phyloP scores from a whole-genome alignment of 1,139 yeast genomes.

The Pichia sp. region DNA sequence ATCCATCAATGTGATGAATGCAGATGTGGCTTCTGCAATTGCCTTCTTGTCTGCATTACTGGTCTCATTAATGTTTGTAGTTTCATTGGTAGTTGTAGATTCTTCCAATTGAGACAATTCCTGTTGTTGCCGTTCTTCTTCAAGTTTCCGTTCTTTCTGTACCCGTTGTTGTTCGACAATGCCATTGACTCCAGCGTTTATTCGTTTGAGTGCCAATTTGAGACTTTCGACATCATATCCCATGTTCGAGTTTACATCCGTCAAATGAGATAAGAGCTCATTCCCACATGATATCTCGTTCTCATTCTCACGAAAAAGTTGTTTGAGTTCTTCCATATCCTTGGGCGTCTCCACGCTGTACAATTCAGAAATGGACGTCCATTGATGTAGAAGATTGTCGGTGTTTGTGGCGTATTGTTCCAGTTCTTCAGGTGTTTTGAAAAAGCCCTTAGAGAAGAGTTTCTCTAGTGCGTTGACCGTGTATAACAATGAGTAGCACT shows the following conservation, averaged over 20 bases:
- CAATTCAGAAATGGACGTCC: no score
- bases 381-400: no score
- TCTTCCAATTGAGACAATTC: neutral
- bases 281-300: no score
- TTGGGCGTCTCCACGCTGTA: no score
- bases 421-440: no score
- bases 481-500: conserved; percentile 72
- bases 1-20: conserved; percentile 93
- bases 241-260: no score
- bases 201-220: conserved; percentile 7
- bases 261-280: no score
- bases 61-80: neutral
- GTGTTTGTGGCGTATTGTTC: no score
- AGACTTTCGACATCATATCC: no score
- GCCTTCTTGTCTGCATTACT: conserved; percentile 15
- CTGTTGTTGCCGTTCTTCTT: neutral
- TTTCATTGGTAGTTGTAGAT: neutral
- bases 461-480: conserved; percentile 77
- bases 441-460: conserved; percentile 67
- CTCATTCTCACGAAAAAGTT: no score
- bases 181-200: conserved; percentile 8
- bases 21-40: conserved; percentile 33
- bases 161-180: conserved; percentile 14
- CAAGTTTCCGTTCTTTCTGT: neutral
- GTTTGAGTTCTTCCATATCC: no score